Evolutionary conservation across 306 rosid species (phyloP), one percentile per base, ranked within the genome.

Genomic region (Sechiopsis laciniata): DNA sequence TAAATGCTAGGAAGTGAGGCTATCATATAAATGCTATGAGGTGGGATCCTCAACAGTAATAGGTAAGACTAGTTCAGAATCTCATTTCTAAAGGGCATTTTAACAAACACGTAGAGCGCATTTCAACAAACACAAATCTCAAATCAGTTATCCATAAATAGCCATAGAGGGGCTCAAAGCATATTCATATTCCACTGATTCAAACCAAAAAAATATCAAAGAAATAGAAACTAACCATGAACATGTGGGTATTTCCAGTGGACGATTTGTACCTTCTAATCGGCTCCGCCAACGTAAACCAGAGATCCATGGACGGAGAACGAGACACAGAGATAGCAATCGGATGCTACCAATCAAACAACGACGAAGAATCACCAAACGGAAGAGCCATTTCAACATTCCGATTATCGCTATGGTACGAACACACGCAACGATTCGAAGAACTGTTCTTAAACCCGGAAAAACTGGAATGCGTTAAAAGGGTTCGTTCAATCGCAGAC

Each of bases 251-350:
- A 19, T 66, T 62, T 60, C 8, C 58, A 94, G 98, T 90, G 95
- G 98, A 94, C 72, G 98, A 94, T 74, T 45, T 83, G 64, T 94
- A 94, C 85, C 75, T 94, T 57, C 7, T 94, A 71, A 89, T 94
- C 75, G 98, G 98, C 83, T 94, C 98, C 6, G 97, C 98, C 14
- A 94, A 94, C 78, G 89, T 94, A 78, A 94, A 94, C 87, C 98
- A 90, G 46, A 78, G 98, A 74, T 94, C 98, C 19, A 90, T 94
- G 98, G 98, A 90, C 17, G 98, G 98, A 14, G 74, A 81, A 73
- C 79, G 98, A 61, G 98, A 94, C 85, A 89, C 97, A 0, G 97
- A 94, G 77, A 94, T 94, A 10, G 98, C 95, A 9, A 87, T 94
- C 56, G 97, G 98, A 45, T 88, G 92, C 78, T 86, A 89, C 78